Evolutionary conservation across 2,329 filamentous ascomycete genomes (phyloP).

Genomic region (Diaporthe humulicola): DNA sequence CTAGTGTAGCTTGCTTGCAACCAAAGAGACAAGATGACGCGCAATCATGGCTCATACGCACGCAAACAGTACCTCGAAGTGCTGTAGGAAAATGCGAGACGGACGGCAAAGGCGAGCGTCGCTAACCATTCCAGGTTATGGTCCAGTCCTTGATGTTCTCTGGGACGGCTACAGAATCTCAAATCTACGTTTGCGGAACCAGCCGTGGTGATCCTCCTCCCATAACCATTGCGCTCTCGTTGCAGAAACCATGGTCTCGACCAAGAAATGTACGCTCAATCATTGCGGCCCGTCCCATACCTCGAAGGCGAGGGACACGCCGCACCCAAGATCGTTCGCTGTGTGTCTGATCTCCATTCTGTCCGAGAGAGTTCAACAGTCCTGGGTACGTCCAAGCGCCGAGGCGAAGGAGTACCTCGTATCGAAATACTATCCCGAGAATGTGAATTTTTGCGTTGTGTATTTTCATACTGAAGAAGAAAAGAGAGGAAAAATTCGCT

Average conservation of each 20-base stretch:
- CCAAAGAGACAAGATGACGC: background rate
- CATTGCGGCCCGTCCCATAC: slow-evolving; percentile 63
- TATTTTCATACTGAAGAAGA: slow-evolving; percentile 52
- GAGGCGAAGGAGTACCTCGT: slow-evolving; percentile 54
- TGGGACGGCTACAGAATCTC: too few species aligned
- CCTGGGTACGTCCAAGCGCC: slow-evolving; percentile 53
- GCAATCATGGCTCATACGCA: background rate
- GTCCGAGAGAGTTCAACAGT: slow-evolving; percentile 58
- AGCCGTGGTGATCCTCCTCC: background rate
- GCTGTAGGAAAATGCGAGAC: background rate
- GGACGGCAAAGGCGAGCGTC: background rate
- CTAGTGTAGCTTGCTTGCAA: background rate
- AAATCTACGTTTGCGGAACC: background rate
- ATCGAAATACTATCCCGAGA: slow-evolving; percentile 59
- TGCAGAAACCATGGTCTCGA: background rate
- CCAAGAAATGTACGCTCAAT: slow-evolving; percentile 60
- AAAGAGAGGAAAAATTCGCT: slow-evolving; percentile 46
- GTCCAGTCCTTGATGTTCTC: too few species aligned
- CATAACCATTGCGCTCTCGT: background rate
- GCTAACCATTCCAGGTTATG: too few species aligned
- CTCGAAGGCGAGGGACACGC: slow-evolving; percentile 56
- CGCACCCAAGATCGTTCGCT: slow-evolving; percentile 67
- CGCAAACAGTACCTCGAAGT: background rate
- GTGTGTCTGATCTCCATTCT: slow-evolving; percentile 61
- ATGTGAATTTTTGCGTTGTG: slow-evolving; percentile 65